phyloP scores from a whole-genome alignment of 2,329 filamentous ascomycete species.

The Sporothrix inflata region DNA sequence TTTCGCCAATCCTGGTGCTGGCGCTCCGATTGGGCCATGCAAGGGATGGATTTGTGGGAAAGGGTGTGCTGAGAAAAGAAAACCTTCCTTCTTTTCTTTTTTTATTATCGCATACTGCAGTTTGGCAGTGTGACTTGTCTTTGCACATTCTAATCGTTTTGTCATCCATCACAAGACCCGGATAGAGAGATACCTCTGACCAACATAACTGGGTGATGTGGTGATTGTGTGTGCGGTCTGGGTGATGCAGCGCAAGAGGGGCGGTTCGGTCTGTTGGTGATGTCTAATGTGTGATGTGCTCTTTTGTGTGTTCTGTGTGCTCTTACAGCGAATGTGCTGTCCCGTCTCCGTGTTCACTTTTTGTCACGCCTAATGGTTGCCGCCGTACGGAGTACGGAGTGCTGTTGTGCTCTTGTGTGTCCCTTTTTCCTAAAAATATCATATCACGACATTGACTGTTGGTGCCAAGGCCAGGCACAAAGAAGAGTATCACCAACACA shows the following conservation, averaged over 20 bases:
- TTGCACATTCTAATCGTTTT: slow-evolving; percentile 3
- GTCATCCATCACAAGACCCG: slow-evolving; percentile 15
- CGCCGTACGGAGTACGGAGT: background rate
- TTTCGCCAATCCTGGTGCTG: background rate
- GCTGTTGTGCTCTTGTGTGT: background rate
- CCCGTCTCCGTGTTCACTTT: background rate
- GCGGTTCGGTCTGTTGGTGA: slow-evolving; percentile 11
- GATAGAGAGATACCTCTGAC: background rate
- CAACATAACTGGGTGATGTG: background rate
- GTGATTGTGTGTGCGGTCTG: background rate
- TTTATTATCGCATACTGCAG: background rate
- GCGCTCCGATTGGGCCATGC: slow-evolving; percentile 22
- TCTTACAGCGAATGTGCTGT: background rate
- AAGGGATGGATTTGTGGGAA: background rate
- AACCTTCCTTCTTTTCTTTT: background rate
- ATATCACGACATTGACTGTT: background rate
- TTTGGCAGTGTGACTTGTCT: background rate
- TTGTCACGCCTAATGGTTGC: background rate
- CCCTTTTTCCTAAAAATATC: background rate
- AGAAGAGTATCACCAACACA: background rate
- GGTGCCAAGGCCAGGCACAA: background rate
- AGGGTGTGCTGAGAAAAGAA: slow-evolving; percentile 5
- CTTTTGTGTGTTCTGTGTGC: background rate
- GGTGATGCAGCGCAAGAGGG: background rate
- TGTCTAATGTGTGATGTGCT: background rate